Percentiles rank a stretch among this genome's conserved stretches.
phyloP scores from a whole-genome alignment of 306 rosid genomes.

The Ceratonia siliqua region DNA sequence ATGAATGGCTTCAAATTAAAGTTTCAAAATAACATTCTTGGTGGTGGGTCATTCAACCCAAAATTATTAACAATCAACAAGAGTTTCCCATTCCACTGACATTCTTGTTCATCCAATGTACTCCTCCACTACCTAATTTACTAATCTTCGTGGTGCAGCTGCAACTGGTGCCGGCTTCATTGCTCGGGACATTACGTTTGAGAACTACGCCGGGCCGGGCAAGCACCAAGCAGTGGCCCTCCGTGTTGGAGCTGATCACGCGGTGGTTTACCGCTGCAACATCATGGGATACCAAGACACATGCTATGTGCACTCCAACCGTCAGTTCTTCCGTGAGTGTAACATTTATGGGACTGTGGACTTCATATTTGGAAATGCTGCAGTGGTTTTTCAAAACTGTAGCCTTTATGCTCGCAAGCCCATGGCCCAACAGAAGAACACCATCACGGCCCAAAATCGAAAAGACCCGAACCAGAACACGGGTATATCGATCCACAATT shows the following conservation, averaged over 20 bases:
- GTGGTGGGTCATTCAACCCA: slow-evolving; percentile 9
- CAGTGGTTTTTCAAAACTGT: slow-evolving; percentile 81
- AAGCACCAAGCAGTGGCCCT: slow-evolving; percentile 94
- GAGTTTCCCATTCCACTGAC: background rate
- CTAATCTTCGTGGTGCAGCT: slow-evolving; percentile 45
- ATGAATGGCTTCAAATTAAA: background rate
- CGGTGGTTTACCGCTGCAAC: slow-evolving; percentile 69
- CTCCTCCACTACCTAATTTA: background rate
- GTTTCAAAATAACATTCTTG: slow-evolving; percentile 20
- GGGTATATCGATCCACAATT: slow-evolving; percentile 85
- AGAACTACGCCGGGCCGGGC: slow-evolving; percentile 76
- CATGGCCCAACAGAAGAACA: slow-evolving; percentile 69
- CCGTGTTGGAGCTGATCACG: slow-evolving; percentile 86
- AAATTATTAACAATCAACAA: background rate
- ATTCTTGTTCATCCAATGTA: background rate
- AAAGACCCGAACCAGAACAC: slow-evolving; percentile 96
- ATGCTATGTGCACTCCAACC: slow-evolving; percentile 85
- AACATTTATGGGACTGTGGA: slow-evolving; percentile 77
- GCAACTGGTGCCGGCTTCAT: slow-evolving; percentile 79
- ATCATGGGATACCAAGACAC: slow-evolving; percentile 75
- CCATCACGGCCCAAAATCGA: slow-evolving; percentile 86
- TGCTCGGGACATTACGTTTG: slow-evolving; percentile 79
- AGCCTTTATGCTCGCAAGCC: slow-evolving; percentile 81
- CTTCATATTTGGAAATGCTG: slow-evolving; percentile 91
- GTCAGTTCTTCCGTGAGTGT: slow-evolving; percentile 79